Conservation (phyloP, 2,329 filamentous ascomycete species). For the Exophiala lecanii-corni region DNA sequence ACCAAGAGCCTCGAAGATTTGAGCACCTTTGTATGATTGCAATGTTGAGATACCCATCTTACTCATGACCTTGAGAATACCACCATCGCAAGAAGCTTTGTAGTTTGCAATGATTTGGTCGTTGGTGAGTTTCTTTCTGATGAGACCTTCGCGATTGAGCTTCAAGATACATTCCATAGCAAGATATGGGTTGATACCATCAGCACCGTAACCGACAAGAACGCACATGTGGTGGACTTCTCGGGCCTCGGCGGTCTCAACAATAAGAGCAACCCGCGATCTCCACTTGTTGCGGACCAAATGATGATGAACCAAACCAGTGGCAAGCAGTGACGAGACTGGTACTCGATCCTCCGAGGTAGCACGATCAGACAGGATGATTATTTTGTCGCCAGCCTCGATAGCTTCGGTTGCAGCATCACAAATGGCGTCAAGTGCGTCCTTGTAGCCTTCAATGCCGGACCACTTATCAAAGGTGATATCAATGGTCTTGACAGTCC, state of each 20-base stretch:
- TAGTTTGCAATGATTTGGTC: slow-evolving; percentile 89
- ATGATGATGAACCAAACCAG: slow-evolving; percentile 92
- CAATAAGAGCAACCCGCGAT: slow-evolving; percentile 76
- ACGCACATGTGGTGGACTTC: slow-evolving; percentile 99
- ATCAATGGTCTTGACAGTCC: slow-evolving; percentile 87
- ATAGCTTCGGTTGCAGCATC: slow-evolving; percentile 79
- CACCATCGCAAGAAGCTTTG: slow-evolving; percentile 92
- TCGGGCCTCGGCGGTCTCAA: slow-evolving; percentile 91
- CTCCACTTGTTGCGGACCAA: slow-evolving; percentile 94
- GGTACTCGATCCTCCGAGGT: slow-evolving; percentile 76
- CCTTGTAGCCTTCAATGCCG: slow-evolving; percentile 77
- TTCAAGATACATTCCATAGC: slow-evolving; percentile 96
- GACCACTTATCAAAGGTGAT: slow-evolving; percentile 86
- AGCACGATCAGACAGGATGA: slow-evolving; percentile 84
- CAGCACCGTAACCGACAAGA: slow-evolving; percentile 89
- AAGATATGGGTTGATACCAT: slow-evolving; percentile 91
- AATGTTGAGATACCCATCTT: slow-evolving; percentile 99
- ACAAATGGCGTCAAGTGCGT: slow-evolving; percentile 84
- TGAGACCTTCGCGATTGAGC: slow-evolving; percentile 87
- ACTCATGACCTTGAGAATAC: slow-evolving; percentile 97
- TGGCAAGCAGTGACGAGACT: slow-evolving; percentile 81
- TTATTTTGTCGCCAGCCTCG: slow-evolving; percentile 74
- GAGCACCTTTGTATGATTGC: slow-evolving; percentile 93
- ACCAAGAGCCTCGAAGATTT: slow-evolving; percentile 95
- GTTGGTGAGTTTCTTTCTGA: slow-evolving; percentile 80